phyloP scores from a whole-genome alignment of 2,329 filamentous ascomycete species.

The Drechmeria coniospora region DNA sequence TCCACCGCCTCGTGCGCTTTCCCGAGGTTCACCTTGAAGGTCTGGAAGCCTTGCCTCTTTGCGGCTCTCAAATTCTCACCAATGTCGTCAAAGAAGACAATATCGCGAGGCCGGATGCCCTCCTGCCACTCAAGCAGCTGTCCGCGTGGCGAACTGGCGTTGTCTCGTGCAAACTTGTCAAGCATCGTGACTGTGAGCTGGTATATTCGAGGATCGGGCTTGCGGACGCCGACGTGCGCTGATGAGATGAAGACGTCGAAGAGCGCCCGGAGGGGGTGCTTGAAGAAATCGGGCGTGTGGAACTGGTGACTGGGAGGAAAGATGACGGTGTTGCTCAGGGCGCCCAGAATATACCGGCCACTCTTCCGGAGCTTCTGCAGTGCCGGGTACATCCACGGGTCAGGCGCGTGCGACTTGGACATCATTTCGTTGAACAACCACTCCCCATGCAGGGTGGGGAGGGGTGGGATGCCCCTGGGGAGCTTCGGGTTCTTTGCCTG shows the following conservation, averaged over 20 bases:
- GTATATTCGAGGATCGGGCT: conserved; percentile 76
- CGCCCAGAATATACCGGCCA: conserved; percentile 57
- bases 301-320: conserved; percentile 65
- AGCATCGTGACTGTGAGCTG: conserved; percentile 52
- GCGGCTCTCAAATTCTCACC: conserved; percentile 81
- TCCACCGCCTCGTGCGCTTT: conserved; percentile 66
- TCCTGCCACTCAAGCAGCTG: conserved; percentile 26
- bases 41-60: conserved; percentile 57
- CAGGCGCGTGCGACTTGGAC: conserved; percentile 49
- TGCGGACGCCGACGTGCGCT: conserved; percentile 74
- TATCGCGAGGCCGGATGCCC: conserved; percentile 45
- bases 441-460: conserved; percentile 63
- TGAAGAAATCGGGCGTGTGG: conserved; percentile 31
- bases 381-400: conserved; percentile 82
- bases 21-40: conserved; percentile 73
- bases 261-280: conserved; percentile 42
- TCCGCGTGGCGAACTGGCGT: conserved; percentile 24
- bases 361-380: conserved; percentile 51
- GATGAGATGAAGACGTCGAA: conserved; percentile 86
- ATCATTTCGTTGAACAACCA: conserved; percentile 89
- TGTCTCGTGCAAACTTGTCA: conserved; percentile 43
- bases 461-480: conserved; percentile 33
- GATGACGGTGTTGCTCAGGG: conserved; percentile 78
- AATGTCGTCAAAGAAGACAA: conserved; percentile 88
- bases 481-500: conserved; percentile 24